phyloP scores from a whole-genome alignment of 805 yeast genomes.

The Candida succiphila region DNA sequence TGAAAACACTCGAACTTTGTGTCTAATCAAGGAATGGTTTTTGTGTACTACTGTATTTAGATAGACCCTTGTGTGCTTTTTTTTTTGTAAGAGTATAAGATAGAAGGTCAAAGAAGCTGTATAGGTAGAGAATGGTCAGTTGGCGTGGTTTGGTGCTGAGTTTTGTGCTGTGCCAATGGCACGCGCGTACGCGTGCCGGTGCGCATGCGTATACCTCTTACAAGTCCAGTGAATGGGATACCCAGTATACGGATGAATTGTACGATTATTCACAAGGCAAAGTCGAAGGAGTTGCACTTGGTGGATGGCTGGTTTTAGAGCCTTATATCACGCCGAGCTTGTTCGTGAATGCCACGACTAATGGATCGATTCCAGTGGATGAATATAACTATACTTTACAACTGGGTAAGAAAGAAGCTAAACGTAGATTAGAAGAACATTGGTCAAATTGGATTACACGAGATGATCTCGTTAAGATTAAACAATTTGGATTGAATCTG shows the following conservation, averaged over 20 bases:
- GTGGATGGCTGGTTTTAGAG: constrained; percentile 88
- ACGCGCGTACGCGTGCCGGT: too few relatives aligned
- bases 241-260: background rate
- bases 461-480: constrained; percentile 54
- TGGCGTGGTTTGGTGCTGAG: too few relatives aligned
- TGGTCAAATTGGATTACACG: constrained; percentile 77
- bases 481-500: constrained; percentile 58
- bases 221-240: too few relatives aligned
- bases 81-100: too few relatives aligned
- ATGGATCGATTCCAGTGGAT: constrained; percentile 56
- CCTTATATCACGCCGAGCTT: constrained; percentile 79
- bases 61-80: too few relatives aligned
- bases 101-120: too few relatives aligned
- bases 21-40: too few relatives aligned
- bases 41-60: too few relatives aligned
- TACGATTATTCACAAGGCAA: constrained; percentile 15
- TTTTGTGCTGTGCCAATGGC: too few relatives aligned
- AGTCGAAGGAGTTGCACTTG: constrained; percentile 55
- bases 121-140: too few relatives aligned
- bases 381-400: constrained; percentile 60
- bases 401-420: constrained; percentile 55
- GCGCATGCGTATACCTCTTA: too few relatives aligned
- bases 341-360: constrained; percentile 34
- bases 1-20: too few relatives aligned
- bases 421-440: constrained; percentile 45